Base-by-base conservation (phyloP, 805 yeast species). In the Ogataea allantospora region DNA sequence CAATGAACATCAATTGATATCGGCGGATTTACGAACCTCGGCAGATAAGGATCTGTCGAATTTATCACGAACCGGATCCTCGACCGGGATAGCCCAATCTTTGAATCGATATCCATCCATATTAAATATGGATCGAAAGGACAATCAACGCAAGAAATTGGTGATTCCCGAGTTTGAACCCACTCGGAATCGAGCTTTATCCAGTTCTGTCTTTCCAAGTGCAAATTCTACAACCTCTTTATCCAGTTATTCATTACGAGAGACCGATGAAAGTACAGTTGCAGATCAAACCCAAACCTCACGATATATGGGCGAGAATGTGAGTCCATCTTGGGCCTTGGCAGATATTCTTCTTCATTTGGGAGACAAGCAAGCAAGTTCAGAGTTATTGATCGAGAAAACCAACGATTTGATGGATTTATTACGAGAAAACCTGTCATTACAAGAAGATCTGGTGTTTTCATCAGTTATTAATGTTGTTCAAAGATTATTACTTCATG, bases 381-480 rank as follows among this genome's bases (percentile, higher is more conserved):
- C 78, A 6, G 71, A 67, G 24, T 63, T 59, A 36, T 58, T 79
- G 13, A 73, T 86, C 5, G 60, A 72, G 7, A 77, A 74, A 43
- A 79, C 91, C 1, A 86, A 87, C 54, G 83, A 76, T 27, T 65
- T 87, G 25, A 81, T 83, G 1, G 54, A 63, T 1, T 50, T 87
- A 6, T 59, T 87, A 7, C 70, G 67, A 27, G 66, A 71, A 30
- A 65, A 80, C 51, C 84, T 89, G 0, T 65, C 68, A 18, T 64
- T 88, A 22, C 77, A 78, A 51, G 66, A 73, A 22, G 95, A 87
- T 34, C 64, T 89, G 20, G 79, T 73, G 2, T 55, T 83, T 12
- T 67, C 75, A 14, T 74, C 78, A 1, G 73, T 82, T 35, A 66
- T 83, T 17, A 68, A 67, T 34, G 46, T 44, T 31, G 68, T 89